A percentile compares a stretch with the other conserved stretches of the same genome.
Conservation (phyloP, 306 rosid species). For the Elaeagnus macrophylla region DNA sequence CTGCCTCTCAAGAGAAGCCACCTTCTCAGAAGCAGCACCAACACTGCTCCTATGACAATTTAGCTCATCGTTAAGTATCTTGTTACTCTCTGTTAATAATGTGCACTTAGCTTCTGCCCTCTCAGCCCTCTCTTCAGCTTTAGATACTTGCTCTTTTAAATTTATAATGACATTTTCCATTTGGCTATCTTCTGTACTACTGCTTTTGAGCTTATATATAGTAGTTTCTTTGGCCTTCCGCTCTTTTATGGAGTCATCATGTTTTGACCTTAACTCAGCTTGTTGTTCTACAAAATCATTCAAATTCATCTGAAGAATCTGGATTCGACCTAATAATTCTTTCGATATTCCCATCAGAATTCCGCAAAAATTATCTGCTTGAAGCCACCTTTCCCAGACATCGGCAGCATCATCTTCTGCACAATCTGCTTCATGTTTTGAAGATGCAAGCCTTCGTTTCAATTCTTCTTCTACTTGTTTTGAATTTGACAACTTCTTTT, state of each 20-base stretch:
- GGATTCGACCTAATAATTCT: slow-evolving; percentile 56
- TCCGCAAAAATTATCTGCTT: slow-evolving; percentile 48
- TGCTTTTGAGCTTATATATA: slow-evolving; percentile 26
- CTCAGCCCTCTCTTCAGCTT: slow-evolving; percentile 40
- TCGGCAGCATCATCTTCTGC: slow-evolving; percentile 56
- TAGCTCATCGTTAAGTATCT: slow-evolving; percentile 37
- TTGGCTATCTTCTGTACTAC: slow-evolving; percentile 22
- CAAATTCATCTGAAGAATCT: slow-evolving; percentile 57
- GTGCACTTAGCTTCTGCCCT: slow-evolving; percentile 35
- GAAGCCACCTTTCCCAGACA: slow-evolving; percentile 52
- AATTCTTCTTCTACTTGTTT: slow-evolving; percentile 43
- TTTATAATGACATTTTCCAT: slow-evolving; percentile 28
- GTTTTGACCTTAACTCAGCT: slow-evolving; percentile 49
- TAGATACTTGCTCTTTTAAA: slow-evolving; percentile 27
- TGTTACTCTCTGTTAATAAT: slow-evolving; percentile 27
- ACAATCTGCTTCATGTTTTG: slow-evolving; percentile 38
- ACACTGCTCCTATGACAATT: slow-evolving; percentile 28
- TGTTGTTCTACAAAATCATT: slow-evolving; percentile 45
- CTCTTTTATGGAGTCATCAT: slow-evolving; percentile 28
- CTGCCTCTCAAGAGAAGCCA: slow-evolving; percentile 46
- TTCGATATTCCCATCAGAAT: slow-evolving; percentile 56
- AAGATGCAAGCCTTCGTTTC: slow-evolving; percentile 29
- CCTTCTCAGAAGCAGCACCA: slow-evolving; percentile 26
- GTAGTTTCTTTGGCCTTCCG: slow-evolving; percentile 31
- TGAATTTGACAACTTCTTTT: slow-evolving; percentile 45